Conservation (phyloP, 352 stramenopile species). For the Phytophthora sp. region DNA sequence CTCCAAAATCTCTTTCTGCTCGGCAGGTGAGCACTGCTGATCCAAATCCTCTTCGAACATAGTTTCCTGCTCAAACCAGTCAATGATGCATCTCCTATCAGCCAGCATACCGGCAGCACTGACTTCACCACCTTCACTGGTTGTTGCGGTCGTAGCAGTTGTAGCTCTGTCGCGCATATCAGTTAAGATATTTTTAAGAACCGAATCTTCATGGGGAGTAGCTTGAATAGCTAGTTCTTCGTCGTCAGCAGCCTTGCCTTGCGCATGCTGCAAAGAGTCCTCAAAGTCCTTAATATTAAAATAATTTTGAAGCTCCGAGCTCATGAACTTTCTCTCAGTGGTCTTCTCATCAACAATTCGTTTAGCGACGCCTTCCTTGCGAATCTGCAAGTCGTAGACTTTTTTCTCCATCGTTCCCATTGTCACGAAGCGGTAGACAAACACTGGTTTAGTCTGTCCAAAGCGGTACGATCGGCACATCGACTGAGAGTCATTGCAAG, state of each 20-base stretch:
- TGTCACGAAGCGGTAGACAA: conserved; percentile 93
- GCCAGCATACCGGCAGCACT: conserved; percentile 16
- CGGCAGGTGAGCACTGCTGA: conserved; percentile 68
- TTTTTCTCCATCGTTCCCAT: conserved; percentile 94
- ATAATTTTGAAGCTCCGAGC: conserved; percentile 82
- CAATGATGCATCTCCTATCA: conserved; percentile 61
- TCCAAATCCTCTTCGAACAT: conserved; percentile 91
- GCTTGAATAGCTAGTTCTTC: conserved; percentile 24
- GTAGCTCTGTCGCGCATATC: conserved; percentile 41
- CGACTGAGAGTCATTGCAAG: conserved; percentile 91
- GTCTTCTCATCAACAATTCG: conserved; percentile 90
- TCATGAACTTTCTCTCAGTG: conserved; percentile 85
- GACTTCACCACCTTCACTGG: conserved; percentile 12
- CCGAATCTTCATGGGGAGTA: conserved; percentile 53
- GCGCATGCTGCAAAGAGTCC: conserved; percentile 55
- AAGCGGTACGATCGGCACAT: conserved; percentile 95
- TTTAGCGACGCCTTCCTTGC: conserved; percentile 90
- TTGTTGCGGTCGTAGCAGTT: not conserved
- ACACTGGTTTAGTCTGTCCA: conserved; percentile 91
- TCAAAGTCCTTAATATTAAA: conserved; percentile 88
- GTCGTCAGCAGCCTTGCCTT: conserved; percentile 27
- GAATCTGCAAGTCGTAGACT: conserved; percentile 91
- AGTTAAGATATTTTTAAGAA: conserved; percentile 56
- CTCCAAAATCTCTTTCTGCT: conserved; percentile 81
- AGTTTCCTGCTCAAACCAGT: conserved; percentile 90